Evolutionary conservation across 805 yeast species (phyloP), one percentile per base, ranked within the genome.

Genomic region (Kuraishia hungarica): DNA sequence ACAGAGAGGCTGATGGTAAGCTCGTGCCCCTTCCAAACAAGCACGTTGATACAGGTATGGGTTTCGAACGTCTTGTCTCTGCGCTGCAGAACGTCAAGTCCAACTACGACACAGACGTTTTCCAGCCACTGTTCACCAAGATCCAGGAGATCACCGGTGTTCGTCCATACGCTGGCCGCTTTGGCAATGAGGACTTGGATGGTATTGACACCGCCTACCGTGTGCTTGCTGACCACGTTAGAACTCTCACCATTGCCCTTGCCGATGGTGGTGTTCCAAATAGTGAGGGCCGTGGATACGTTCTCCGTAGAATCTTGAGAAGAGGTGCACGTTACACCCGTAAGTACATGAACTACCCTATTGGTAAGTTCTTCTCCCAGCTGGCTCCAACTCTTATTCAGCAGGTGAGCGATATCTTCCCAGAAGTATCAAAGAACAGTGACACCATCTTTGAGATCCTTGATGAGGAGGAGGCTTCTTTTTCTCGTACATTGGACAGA

Each of bases 251-350:
- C 2, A 89, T 94, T 72, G 97, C 99, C 52, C 79, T 94, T 57
- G 89, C 96, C 47, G 99, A 94, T 71, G 99, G 99, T 66, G 99
- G 99, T 67, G 97, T 94, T 56, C 99, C 99, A 67, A 94, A 94
- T 75, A 94, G 92, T 67, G 99, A 94, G 69, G 99, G 99, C 64
- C 87, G 99, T 75, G 99, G 99, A 64, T 94, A 94, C 67, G 99
- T 94, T 50, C 77, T 94, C 70, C 86, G 99, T 76, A 87, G 99
- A 77, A 92, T 94, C 63, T 78, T 94, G 66, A 87, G 99, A 78
- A 87, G 99, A 78, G 99, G 99, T 66, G 89, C 97, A 47, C 87
- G 99, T 73, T 94, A 89, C 67, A 97, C 87, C 50, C 87, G 98
- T 72, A 94, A 94, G 75, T 92, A 94, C 76, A 84, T 94, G 87